Evolutionary conservation across 495 filamentous ascomycete species (phyloP).

Genomic region (Viridothelium virens): DNA sequence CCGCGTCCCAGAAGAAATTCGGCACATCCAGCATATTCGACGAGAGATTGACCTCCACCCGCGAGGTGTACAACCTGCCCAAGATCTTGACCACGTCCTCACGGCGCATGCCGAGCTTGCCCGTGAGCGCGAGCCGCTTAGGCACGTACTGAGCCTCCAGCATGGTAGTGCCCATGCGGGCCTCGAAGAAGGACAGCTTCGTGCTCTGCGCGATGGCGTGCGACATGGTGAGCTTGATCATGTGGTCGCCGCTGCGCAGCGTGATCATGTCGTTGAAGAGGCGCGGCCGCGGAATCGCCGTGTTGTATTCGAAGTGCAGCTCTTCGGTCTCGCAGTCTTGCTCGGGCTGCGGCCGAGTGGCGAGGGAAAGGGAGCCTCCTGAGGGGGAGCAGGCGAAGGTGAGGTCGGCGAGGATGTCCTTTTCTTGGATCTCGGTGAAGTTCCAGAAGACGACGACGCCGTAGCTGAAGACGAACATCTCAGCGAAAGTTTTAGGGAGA

Average conservation of each 20-base stretch:
- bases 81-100: slow-evolving; percentile 88
- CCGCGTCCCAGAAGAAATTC: slow-evolving; percentile 98
- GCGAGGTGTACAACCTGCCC: slow-evolving; percentile 80
- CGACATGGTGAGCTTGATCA: slow-evolving; percentile 96
- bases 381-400: slow-evolving; percentile 65
- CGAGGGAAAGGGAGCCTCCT: slow-evolving; percentile 45
- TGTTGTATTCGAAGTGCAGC: slow-evolving; percentile 96
- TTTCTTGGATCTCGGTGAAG: slow-evolving; percentile 90
- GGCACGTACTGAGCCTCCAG: slow-evolving; percentile 84
- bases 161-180: slow-evolving; percentile 94
- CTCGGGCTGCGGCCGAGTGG: slow-evolving; percentile 63
- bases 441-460: slow-evolving; percentile 99
- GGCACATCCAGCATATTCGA: slow-evolving; percentile 96
- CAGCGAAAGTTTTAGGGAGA: slow-evolving; percentile 59
- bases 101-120: slow-evolving; percentile 82
- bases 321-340: slow-evolving; percentile 96
- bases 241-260: slow-evolving; percentile 85
- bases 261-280: slow-evolving; percentile 99
- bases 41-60: slow-evolving; percentile 96
- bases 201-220: slow-evolving; percentile 98
- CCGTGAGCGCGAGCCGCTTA: slow-evolving; percentile 76
- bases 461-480: slow-evolving; percentile 98
- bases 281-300: slow-evolving; percentile 70
- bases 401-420: slow-evolving; percentile 89
- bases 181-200: slow-evolving; percentile 94